Conservation (phyloP, 2,329 filamentous ascomycete species). For the Colletotrichum sp. region DNA sequence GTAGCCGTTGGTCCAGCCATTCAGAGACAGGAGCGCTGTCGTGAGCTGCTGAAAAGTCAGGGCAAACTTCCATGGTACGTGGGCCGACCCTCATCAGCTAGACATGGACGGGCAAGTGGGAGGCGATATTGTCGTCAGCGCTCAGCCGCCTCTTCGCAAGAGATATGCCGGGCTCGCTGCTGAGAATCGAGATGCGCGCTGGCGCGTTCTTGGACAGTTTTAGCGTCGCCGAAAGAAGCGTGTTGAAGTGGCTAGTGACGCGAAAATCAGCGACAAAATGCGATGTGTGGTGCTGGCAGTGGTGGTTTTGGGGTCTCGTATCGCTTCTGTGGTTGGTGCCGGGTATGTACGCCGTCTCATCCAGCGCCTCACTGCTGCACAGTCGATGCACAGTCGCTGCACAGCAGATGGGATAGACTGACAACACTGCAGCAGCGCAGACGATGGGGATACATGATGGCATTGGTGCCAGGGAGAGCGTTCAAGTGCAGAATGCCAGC, state of each 20-base stretch:
- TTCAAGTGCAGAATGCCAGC: neutral
- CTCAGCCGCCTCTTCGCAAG: neutral
- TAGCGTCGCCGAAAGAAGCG: neutral
- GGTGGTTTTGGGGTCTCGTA: neutral
- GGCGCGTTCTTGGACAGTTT: neutral
- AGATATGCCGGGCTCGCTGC: neutral
- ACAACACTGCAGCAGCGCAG: neutral
- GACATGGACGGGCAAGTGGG: neutral
- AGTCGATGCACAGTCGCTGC: neutral
- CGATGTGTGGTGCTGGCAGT: neutral
- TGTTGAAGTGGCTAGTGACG: neutral
- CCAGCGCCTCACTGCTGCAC: neutral
- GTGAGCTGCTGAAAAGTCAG: neutral
- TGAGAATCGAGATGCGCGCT: neutral
- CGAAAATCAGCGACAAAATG: neutral
- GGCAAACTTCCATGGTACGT: neutral
- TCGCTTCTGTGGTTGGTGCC: neutral
- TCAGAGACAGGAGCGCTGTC: neutral
- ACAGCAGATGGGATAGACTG: neutral
- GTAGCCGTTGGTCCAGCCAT: neutral
- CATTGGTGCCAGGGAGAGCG: neutral
- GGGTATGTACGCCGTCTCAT: slow-evolving; percentile 3
- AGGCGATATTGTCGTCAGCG: slow-evolving; percentile 11
- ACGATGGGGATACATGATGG: neutral
- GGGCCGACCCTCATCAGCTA: neutral